Evolutionary conservation across 345 rosid species (phyloP), one percentile per base, ranked within the genome.

Genomic region (Rhizophora mangle): DNA sequence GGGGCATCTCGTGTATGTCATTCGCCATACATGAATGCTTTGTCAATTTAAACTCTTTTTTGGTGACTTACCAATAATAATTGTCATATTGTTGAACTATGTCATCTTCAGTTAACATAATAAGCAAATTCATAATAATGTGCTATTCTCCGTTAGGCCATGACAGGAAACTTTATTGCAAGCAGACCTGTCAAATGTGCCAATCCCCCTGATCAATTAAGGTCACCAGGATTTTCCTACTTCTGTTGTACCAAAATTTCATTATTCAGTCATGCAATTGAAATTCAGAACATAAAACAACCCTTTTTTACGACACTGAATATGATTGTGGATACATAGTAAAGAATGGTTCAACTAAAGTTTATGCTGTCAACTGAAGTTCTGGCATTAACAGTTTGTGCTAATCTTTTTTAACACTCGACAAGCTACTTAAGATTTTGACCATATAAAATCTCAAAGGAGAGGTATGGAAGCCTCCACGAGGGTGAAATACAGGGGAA

Each of bases 41-140:
- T 64, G 74, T 74, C 74, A 36, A 74, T 64, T 77, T 73, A 67
- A 73, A 58, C 68, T 52, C 53, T 24, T 24, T 60, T 65, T 43
- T 66, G 43, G 16, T 73, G 64, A 47, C 26, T 55, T 60, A 24
- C 49, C 19, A 43, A 43, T 13, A 43, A 43, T 13, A 43, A 18
- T 61, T 62, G 64, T 60, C 43, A 53, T 30, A 32, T 16, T 39
- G 16, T 56, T 55, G 58, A 27, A 29, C 11, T 36, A 16, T 36
- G 53, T 43, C 49, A 43, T 43, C 5, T 43, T 43, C 49, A 11
- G 49, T 43, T 43, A 43, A 43, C 49, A 43, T 43, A 13, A 13
- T 15, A 13, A 13, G 49, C 18, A 43, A 43, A 3, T 43, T 13
- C 49, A 43, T 11, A 43, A 19, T 8, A 6, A 9, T 49, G n/a